Percentiles rank a stretch among this genome's conserved stretches.
Evolutionary conservation across 805 yeast species (phyloP).

Genomic region (Sugiyamaella chiloensis): DNA sequence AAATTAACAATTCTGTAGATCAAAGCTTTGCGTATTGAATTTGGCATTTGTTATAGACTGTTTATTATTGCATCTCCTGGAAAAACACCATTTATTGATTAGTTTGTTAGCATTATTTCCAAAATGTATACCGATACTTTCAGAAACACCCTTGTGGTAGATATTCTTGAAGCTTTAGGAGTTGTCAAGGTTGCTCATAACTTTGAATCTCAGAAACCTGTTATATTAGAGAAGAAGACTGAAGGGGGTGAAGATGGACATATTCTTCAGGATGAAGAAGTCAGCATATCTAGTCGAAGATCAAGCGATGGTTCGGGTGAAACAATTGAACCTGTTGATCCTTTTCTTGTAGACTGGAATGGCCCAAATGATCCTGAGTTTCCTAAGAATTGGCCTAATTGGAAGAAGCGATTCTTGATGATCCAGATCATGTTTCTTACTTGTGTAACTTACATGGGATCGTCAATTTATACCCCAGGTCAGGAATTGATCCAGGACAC

Average conservation of each 20-base stretch:
- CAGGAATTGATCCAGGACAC: conserved; percentile 37
- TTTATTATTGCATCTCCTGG: no score
- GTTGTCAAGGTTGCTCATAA: conserved; percentile 10
- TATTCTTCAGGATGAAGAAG: conserved; percentile 1
- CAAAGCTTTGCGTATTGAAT: no score
- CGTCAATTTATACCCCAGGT: conserved; percentile 59
- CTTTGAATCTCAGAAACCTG: conserved; percentile 10
- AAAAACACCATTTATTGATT: no score
- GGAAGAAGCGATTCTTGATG: conserved; percentile 40
- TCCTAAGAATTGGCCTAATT: conserved; percentile 56
- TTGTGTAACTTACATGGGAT: conserved; percentile 53
- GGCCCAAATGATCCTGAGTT: conserved; percentile 34
- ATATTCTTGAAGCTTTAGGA: conserved; percentile 15
- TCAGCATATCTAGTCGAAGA: neutral
- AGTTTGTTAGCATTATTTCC: no score
- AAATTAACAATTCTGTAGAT: no score
- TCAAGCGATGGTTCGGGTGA: neutral
- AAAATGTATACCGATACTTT: conserved; percentile 14
- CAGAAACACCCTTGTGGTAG: conserved; percentile 15
- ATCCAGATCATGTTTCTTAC: conserved; percentile 45
- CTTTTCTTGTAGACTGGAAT: conserved; percentile 32
- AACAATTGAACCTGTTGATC: conserved; percentile 10
- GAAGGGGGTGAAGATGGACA: neutral
- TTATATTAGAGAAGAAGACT: neutral
- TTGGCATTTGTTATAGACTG: no score